phyloP scores from a whole-genome alignment of 495 filamentous ascomycete species.

The Aspergillus ellipticus region DNA sequence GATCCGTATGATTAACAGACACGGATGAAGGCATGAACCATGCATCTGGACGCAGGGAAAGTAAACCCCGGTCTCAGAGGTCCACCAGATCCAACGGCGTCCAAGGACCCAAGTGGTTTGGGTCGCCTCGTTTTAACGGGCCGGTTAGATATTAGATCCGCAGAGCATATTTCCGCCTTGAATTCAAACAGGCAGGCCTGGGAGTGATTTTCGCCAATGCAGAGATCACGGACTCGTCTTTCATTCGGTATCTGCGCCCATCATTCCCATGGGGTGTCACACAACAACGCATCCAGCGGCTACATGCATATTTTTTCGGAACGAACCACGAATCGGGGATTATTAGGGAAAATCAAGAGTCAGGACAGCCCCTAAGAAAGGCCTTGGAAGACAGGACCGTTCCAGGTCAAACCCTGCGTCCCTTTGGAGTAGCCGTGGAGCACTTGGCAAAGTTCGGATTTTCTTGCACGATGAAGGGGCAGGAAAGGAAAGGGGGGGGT shows the following conservation, averaged over 20 bases:
- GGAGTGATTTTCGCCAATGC: background rate
- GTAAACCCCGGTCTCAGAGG: background rate
- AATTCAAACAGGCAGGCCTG: background rate
- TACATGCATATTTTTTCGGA: slow-evolving; percentile 20
- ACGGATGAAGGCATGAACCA: slow-evolving; percentile 11
- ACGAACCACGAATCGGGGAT: slow-evolving; percentile 22
- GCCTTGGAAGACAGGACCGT: background rate
- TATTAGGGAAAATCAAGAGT: slow-evolving; percentile 11
- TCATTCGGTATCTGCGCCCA: slow-evolving; percentile 1
- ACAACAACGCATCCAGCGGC: slow-evolving; percentile 26
- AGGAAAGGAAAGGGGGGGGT: background rate
- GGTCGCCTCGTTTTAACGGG: background rate
- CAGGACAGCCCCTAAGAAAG: background rate
- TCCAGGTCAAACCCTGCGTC: background rate
- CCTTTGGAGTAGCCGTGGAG: background rate
- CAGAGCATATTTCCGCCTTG: background rate
- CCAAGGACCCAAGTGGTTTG: background rate
- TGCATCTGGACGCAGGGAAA: background rate
- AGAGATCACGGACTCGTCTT: background rate
- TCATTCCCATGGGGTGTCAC: slow-evolving; percentile 8
- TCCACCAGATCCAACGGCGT: background rate
- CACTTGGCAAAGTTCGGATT: background rate
- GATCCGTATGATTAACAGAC: slow-evolving; percentile 6
- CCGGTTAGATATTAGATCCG: background rate
- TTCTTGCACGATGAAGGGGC: background rate